phyloP scores from a whole-genome alignment of 2,329 filamentous ascomycete species.

The Didymella exigua region DNA sequence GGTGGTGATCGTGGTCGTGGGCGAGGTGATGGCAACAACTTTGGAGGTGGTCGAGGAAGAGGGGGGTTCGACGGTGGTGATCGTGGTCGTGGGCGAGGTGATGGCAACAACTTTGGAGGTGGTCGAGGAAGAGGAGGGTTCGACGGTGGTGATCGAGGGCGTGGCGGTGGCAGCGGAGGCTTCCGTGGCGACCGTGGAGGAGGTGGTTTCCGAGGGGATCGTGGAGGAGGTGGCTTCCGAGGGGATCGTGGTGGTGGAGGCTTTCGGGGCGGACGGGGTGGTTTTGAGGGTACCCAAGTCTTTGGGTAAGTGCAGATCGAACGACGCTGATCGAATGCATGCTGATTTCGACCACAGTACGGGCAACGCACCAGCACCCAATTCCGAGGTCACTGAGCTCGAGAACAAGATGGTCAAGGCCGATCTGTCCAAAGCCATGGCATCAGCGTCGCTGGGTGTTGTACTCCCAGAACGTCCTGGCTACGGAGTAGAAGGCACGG shows the following conservation, averaged over 20 bases:
- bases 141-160: conserved; percentile 16
- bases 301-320: conserved; percentile 28
- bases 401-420: conserved; percentile 43
- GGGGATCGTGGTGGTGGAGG: conserved; percentile 11
- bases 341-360: conserved; percentile 19
- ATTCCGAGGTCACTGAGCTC: conserved; percentile 34
- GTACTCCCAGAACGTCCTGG: conserved; percentile 34
- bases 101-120: conserved; percentile 16
- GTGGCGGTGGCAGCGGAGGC: conserved; percentile 18
- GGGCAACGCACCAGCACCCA: conserved; percentile 44
- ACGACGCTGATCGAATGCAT: neutral
- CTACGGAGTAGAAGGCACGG: conserved; percentile 47
- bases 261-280: conserved; percentile 20
- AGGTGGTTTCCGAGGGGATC: conserved; percentile 17
- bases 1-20: conserved; percentile 31
- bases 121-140: conserved; percentile 11
- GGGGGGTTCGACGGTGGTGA: conserved; percentile 19
- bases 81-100: conserved; percentile 29
- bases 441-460: conserved; percentile 27
- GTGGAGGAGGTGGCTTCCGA: conserved; percentile 10
- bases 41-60: conserved; percentile 21
- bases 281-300: conserved; percentile 18
- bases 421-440: conserved; percentile 31
- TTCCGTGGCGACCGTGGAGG: conserved; percentile 20
- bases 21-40: conserved; percentile 30